Evolutionary conservation across 1,284 basidiomycete species (phyloP), one percentile per base, ranked within the genome.

Genomic region (Rhodofomes roseus): DNA sequence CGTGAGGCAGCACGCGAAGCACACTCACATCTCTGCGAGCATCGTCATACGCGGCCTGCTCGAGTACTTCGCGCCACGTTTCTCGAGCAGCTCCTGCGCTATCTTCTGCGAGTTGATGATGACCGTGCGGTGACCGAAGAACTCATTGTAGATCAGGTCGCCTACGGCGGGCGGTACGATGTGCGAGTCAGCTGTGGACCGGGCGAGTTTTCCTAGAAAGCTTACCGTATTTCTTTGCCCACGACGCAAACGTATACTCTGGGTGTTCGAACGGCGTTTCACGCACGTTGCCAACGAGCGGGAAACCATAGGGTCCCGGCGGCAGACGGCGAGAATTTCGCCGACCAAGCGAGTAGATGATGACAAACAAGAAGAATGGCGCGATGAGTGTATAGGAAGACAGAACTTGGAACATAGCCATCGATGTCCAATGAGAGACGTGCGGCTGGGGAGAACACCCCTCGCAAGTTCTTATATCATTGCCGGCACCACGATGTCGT

Each of bases 41-140:
- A 23, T 40, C 18, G 34, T 39, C 22, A 46, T 18, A 27, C 44
- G 55, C 22, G 65, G 63, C 1, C 66, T 61, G 7, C 62, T 63
- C 16, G 62, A 60, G 23, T 65, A 65, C 55, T 36, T 52, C 1
- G 50, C 50, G 5, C 50, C 34, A 2, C 50, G 50, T n/a, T 52
- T 52, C n/a, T 52, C 50, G n/a, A 52, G 31, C 31, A 52, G 31
- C 2, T 52, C 50, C 18, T 11, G 18, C 18, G 50, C 50, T 14
- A 52, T 18, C 27, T 36, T 34, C 20, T 36, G 31, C 31, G 50
- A 52, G 50, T 34, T 52, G n/a, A 52, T 20, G 20, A 52, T 31
- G 16, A 52, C 11, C 7, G 34, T 36, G 20, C 31, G 50, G 14
- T 23, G n/a, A 20, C 31, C 34, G n/a, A 52, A 37, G 20, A 36